phyloP scores from a whole-genome alignment of 163 green algal genomes.

The Scenedesmus sp. region DNA sequence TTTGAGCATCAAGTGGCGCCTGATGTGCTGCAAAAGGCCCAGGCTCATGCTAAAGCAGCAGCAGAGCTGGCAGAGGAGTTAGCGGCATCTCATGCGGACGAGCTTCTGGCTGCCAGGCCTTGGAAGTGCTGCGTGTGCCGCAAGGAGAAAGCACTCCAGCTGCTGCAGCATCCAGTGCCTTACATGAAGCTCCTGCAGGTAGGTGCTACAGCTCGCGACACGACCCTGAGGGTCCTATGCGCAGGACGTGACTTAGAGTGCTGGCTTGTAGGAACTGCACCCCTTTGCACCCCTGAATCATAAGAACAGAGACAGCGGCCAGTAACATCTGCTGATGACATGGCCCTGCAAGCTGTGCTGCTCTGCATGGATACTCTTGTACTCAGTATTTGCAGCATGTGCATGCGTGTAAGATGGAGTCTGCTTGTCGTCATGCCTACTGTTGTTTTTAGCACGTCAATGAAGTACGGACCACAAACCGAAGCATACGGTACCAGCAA shows the following conservation, averaged over 20 bases:
- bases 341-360: background rate
- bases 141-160: background rate
- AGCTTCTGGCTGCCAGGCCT: background rate
- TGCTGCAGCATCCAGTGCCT: slow-evolving; percentile 17
- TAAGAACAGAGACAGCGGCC: too few relatives aligned
- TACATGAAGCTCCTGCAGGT: slow-evolving; percentile 12
- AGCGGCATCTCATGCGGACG: background rate
- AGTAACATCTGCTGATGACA: background rate
- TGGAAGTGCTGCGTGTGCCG: background rate
- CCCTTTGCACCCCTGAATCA: too few relatives aligned
- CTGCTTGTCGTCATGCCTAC: too few relatives aligned
- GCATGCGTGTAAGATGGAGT: background rate
- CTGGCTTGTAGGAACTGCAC: too few relatives aligned
- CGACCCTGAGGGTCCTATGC: too few relatives aligned
- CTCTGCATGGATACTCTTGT: background rate
- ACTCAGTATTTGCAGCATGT: background rate
- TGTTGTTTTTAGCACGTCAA: too few relatives aligned
- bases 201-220: background rate
- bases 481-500: too few relatives aligned
- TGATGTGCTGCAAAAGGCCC: background rate
- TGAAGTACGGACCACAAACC: too few relatives aligned
- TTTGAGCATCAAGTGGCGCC: background rate
- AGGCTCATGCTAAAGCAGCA: background rate
- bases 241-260: too few relatives aligned
- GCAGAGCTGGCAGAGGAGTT: background rate